These are phyloP conservation scores for Uronychia setigera DNA, from an alignment of 73 alveolate species.

Conservation along the genomic window DNA sequence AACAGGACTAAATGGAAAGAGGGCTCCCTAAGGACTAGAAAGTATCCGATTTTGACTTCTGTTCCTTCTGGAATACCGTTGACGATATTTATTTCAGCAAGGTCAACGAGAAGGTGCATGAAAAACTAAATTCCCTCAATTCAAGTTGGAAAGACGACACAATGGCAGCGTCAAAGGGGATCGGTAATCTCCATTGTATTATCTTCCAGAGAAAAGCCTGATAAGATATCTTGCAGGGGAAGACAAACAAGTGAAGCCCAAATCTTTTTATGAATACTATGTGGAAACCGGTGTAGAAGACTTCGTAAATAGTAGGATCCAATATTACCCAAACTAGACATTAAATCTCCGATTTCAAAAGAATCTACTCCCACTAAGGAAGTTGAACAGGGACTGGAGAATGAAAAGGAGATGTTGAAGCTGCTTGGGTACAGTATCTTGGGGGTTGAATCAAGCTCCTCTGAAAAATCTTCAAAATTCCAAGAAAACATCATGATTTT, in stretches of 20 bases:
- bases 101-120: background rate
- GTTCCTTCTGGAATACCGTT: constrained; percentile 1
- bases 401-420: too few species aligned
- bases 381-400: too few species aligned
- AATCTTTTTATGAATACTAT: background rate
- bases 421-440: too few species aligned
- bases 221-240: background rate
- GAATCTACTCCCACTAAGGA: too few species aligned
- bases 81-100: background rate
- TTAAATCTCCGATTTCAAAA: too few species aligned
- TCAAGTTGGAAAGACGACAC: background rate
- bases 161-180: background rate
- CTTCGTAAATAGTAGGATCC: too few species aligned
- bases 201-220: background rate
- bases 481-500: too few species aligned
- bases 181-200: background rate
- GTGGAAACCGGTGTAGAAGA: too few species aligned
- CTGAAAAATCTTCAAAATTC: too few species aligned
- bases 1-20: background rate
- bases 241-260: background rate
- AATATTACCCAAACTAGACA: too few species aligned
- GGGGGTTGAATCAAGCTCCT: too few species aligned
- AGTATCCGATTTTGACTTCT: background rate
- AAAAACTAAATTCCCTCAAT: background rate
- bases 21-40: background rate